Conservation (phyloP, 2,329 filamentous ascomycete genomes). For the Fusarium sp. region DNA sequence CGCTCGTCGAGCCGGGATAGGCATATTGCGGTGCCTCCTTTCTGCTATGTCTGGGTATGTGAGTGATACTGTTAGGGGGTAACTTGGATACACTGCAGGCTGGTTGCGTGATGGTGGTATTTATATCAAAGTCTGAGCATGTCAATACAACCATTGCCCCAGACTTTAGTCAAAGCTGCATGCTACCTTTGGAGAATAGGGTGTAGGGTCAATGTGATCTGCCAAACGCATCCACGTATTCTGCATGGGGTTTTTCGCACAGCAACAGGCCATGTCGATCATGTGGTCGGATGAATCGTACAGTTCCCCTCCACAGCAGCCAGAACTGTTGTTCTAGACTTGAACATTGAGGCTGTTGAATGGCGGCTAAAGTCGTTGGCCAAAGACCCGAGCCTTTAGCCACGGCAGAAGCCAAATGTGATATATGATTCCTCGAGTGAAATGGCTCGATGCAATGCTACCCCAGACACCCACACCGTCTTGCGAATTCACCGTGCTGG, state of each 20-base stretch:
- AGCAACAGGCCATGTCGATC: background rate
- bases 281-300: conserved; percentile 5
- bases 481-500: conserved; percentile 7
- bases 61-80: background rate
- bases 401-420: conserved; percentile 1
- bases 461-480: background rate
- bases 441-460: background rate
- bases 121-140: background rate
- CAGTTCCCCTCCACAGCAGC: background rate
- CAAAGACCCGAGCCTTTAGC: conserved; percentile 13
- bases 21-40: background rate
- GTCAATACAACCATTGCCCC: conserved; percentile 1
- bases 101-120: background rate
- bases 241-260: background rate
- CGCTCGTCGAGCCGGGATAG: conserved; percentile 6
- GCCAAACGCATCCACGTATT: background rate
- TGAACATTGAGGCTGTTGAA: background rate
- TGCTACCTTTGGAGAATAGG: background rate
- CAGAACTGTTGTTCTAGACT: conserved; percentile 2
- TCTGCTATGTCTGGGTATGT: background rate
- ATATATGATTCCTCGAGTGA: conserved; percentile 21
- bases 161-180: background rate
- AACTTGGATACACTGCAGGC: background rate
- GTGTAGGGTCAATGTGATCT: background rate
- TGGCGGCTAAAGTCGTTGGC: conserved; percentile 20